Evolutionary conservation across 345 rosid genomes (phyloP).

Genomic region (Pugionium cornutum): DNA sequence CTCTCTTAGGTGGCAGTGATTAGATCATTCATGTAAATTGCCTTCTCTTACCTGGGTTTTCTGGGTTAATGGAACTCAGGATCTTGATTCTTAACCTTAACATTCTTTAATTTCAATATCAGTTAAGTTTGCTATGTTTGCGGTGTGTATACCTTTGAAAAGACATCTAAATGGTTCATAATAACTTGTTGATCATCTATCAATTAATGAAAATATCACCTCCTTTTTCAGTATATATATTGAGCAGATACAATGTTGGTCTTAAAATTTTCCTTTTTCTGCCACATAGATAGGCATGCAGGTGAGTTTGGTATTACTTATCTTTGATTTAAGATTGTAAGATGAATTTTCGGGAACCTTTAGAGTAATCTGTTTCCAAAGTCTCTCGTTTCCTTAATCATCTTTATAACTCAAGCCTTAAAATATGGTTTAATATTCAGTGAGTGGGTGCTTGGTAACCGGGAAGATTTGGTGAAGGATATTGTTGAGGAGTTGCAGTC

Average conservation of each 20-base stretch:
- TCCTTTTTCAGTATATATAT: background rate
- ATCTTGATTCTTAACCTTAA: background rate
- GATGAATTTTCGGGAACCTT: constrained; percentile 2
- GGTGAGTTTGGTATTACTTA: constrained; percentile 1
- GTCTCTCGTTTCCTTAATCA: constrained; percentile 2
- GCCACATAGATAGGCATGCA: constrained; percentile 7
- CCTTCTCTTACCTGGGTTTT: background rate
- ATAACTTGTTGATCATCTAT: background rate
- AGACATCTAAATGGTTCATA: background rate
- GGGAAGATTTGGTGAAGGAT: constrained; percentile 94
- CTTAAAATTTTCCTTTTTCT: background rate
- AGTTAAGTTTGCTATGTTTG: background rate
- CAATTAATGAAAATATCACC: background rate
- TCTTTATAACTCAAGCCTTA: constrained; percentile 6
- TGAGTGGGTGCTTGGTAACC: constrained; percentile 95
- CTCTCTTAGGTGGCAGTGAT: constrained; percentile 11
- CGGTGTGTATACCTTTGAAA: background rate
- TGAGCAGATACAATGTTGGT: background rate
- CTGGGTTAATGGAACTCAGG: background rate
- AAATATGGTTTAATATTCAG: constrained; percentile 42
- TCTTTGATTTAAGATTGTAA: background rate
- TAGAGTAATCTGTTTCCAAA: constrained; percentile 7
- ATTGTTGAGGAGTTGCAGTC: constrained; percentile 69
- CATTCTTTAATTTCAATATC: constrained; percentile 1
- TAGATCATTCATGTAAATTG: constrained; percentile 3